These are phyloP conservation scores for Secale cereale DNA, from an alignment of 176 grass and related monocot genomes.

Conservation along the genomic window DNA sequence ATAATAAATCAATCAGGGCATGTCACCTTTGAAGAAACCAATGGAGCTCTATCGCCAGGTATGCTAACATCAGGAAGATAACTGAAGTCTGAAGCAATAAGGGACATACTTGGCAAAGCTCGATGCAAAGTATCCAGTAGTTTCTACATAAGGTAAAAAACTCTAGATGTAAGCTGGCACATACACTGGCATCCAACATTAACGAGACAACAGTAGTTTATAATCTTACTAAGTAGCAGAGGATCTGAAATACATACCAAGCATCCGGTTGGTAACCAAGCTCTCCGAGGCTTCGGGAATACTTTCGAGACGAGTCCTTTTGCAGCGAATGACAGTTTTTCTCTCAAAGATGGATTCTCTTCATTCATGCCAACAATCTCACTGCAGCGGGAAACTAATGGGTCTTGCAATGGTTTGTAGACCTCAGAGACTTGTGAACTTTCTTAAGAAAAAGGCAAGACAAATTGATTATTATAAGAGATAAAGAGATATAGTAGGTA, in stretches of 20 bases:
- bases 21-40: conserved; percentile 83
- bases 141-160: conserved; percentile 45
- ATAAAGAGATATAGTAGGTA: background rate
- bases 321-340: conserved; percentile 54
- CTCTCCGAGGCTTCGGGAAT: conserved; percentile 76
- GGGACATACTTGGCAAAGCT: conserved; percentile 85
- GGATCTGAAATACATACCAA: conserved; percentile 51
- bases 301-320: conserved; percentile 71
- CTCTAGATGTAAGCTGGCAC: background rate
- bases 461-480: conserved; percentile 16
- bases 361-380: conserved; percentile 72
- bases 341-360: conserved; percentile 35
- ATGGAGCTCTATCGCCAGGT: conserved; percentile 84
- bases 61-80: conserved; percentile 97
- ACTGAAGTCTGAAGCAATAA: conserved; percentile 95
- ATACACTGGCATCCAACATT: conserved; percentile 22
- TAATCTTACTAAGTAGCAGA: conserved; percentile 1
- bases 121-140: conserved; percentile 85
- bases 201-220: background rate
- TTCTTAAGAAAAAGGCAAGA: conserved; percentile 53
- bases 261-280: conserved; percentile 95
- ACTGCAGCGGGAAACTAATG: conserved; percentile 60
- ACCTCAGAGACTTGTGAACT: conserved; percentile 76
- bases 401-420: conserved; percentile 92
- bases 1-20: background rate